Conservation (phyloP, 78 protist species). For the Dictyostelium intermedium region DNA sequence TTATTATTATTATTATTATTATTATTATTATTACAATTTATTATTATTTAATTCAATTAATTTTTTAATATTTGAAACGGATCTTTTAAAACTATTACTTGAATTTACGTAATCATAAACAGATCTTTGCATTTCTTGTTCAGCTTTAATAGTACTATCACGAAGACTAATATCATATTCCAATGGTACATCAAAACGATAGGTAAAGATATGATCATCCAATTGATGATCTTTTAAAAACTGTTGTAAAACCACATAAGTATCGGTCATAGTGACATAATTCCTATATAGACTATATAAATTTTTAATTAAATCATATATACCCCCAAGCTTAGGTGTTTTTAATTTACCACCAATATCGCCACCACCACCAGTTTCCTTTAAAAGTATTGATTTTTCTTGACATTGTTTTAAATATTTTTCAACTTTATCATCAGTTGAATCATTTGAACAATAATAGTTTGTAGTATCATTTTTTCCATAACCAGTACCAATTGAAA, state of each 20-base stretch:
- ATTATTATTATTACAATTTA: background rate
- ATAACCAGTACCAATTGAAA: constrained; percentile 10
- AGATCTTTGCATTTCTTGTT: background rate
- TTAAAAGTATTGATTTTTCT: background rate
- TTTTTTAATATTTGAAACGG: constrained; percentile 3
- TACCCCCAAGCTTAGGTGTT: background rate
- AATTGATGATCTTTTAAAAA: background rate
- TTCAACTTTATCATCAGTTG: background rate
- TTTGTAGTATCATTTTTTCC: background rate
- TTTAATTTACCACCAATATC: background rate
- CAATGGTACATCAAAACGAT: background rate
- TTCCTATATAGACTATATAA: background rate
- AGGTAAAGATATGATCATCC: background rate
- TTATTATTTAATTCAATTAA: background rate
- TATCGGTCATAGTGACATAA: background rate
- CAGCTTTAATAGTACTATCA: background rate
- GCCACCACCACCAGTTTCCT: background rate
- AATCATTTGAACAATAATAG: background rate
- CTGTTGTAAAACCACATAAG: background rate
- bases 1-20: background rate
- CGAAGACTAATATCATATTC: background rate
- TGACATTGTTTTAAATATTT: background rate
- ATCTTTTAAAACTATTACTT: background rate
- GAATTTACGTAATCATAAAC: background rate
- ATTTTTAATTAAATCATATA: background rate